Evolutionary conservation across 176 grass and related monocot species (phyloP).

Genomic region (Oryza meridionalis): DNA sequence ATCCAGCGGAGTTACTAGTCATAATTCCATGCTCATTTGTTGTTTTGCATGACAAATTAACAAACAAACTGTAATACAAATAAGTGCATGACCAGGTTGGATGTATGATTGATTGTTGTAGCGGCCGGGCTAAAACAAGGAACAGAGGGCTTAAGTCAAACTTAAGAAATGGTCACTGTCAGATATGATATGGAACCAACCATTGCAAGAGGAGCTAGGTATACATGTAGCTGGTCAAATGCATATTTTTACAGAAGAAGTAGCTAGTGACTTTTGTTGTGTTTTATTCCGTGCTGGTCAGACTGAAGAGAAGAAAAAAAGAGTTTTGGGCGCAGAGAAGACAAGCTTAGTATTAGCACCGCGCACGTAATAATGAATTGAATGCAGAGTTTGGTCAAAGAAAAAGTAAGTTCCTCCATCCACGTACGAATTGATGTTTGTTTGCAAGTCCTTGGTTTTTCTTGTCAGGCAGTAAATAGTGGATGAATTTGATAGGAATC

Average conservation of each 20-base stretch:
- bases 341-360: neutral
- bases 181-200: neutral
- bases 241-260: neutral
- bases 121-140: neutral
- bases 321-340: neutral
- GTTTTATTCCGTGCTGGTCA: neutral
- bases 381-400: neutral
- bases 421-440: neutral
- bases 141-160: neutral
- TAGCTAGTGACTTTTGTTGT: neutral
- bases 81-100: neutral
- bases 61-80: neutral
- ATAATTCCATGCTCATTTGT: neutral
- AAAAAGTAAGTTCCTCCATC: neutral
- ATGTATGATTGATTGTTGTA: neutral
- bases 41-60: neutral
- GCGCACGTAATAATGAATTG: neutral
- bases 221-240: neutral
- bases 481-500: neutral
- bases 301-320: neutral
- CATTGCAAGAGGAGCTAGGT: neutral
- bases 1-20: neutral
- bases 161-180: neutral
- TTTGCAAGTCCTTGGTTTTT: neutral
- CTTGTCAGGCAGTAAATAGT: neutral